Evolutionary conservation across 1,284 basidiomycete species (phyloP).

Genomic region (Paramarasmius palmivorus): DNA sequence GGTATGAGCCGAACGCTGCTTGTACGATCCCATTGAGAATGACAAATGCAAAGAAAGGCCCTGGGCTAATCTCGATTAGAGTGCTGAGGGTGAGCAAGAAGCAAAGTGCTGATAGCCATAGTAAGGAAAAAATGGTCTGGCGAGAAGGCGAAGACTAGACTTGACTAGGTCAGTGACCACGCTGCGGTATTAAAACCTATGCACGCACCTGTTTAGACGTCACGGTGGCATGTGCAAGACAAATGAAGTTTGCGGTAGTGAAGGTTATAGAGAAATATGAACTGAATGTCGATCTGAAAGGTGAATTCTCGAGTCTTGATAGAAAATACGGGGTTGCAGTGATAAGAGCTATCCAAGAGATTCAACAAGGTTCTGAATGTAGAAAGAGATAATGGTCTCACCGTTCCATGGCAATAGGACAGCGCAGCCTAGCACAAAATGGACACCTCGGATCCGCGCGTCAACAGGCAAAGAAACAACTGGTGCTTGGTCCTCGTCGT

Average conservation of each 20-base stretch:
- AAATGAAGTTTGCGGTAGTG: conserved; percentile 63
- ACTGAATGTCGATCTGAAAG: conserved; percentile 59
- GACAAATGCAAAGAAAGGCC: conserved; percentile 63
- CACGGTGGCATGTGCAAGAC: conserved; percentile 69
- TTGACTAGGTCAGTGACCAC: conserved; percentile 4
- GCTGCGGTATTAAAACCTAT: no score
- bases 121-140: conserved; percentile 45
- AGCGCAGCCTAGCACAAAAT: conserved; percentile 73
- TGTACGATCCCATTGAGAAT: conserved; percentile 57
- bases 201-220: conserved; percentile 62
- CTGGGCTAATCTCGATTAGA: conserved; percentile 50
- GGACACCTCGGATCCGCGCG: conserved; percentile 54
- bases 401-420: conserved; percentile 81
- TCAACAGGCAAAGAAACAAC: conserved; percentile 32
- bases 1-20: conserved; percentile 62
- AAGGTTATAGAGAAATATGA: conserved; percentile 71
- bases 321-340: conserved; percentile 78
- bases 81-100: conserved; percentile 62
- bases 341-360: conserved; percentile 55
- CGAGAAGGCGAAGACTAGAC: conserved; percentile 44
- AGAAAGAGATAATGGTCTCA: conserved; percentile 30
- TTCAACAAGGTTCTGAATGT: conserved; percentile 9
- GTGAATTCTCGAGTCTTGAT: conserved; percentile 57
- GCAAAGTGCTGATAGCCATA: conserved; percentile 49
- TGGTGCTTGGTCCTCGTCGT: conserved; percentile 14